A percentile compares a stretch with the other conserved stretches of the same genome.
These are phyloP conservation scores for Trichophyton simii DNA, from an alignment of 2,329 filamentous ascomycete species.

Conservation along the genomic window DNA sequence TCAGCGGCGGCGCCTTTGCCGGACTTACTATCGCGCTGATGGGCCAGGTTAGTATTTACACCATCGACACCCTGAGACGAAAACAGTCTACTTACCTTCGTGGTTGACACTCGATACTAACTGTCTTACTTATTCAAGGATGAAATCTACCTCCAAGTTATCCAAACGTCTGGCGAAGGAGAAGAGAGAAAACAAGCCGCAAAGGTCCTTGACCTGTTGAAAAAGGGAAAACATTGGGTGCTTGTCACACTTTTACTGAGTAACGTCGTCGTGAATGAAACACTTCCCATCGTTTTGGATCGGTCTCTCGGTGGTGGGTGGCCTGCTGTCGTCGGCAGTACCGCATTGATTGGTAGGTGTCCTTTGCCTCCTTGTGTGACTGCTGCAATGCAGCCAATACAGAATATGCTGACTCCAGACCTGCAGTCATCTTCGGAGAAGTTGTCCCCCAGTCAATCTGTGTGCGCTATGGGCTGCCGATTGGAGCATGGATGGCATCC, in stretches of 20 bases:
- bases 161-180: conserved; percentile 71
- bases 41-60: conserved; percentile 39
- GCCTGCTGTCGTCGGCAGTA: conserved; percentile 86
- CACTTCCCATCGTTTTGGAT: conserved; percentile 86
- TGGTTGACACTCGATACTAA: not conserved
- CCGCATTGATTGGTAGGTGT: conserved; percentile 71
- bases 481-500: conserved; percentile 86
- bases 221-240: conserved; percentile 94
- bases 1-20: conserved; percentile 85
- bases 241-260: conserved; percentile 84
- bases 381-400: not conserved
- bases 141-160: conserved; percentile 92
- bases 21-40: conserved; percentile 62
- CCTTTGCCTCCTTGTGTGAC: not conserved
- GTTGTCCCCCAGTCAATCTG: conserved; percentile 92
- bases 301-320: conserved; percentile 87
- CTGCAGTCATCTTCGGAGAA: conserved; percentile 88
- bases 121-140: conserved; percentile 44
- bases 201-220: conserved; percentile 65
- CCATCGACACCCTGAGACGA: not conserved
- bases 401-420: not conserved
- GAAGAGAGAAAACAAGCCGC: conserved; percentile 77
- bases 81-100: too few relatives aligned
- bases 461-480: conserved; percentile 87
- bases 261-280: conserved; percentile 97